Evolutionary conservation across 768 basidiomycete species (phyloP).

Genomic region (Phlegmacium glaucopus): DNA sequence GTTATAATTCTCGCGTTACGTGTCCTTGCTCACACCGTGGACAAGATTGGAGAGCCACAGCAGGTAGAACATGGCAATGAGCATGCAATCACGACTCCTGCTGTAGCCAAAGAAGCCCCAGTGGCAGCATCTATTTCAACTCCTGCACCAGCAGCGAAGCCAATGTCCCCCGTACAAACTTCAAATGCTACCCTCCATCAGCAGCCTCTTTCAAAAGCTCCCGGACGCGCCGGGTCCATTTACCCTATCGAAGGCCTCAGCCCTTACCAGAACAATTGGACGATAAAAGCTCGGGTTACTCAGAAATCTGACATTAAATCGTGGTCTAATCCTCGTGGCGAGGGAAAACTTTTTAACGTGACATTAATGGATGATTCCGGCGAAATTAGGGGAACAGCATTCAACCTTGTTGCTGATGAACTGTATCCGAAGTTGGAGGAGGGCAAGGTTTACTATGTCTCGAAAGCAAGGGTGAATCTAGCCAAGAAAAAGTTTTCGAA

Average conservation of each 20-base stretch:
- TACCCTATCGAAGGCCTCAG: slow-evolving; percentile 92
- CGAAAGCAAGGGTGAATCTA: slow-evolving; percentile 87
- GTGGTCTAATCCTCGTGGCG: slow-evolving; percentile 89
- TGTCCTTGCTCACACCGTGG: slow-evolving; percentile 46
- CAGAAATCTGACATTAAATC: slow-evolving; percentile 85
- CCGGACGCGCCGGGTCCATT: slow-evolving; percentile 31
- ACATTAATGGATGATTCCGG: slow-evolving; percentile 95
- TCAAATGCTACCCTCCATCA: slow-evolving; percentile 16
- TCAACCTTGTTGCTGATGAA: slow-evolving; percentile 81
- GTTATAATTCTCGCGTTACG: slow-evolving; percentile 74
- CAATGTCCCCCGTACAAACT: slow-evolving; percentile 8
- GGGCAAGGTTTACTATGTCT: slow-evolving; percentile 89
- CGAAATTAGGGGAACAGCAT: slow-evolving; percentile 87
- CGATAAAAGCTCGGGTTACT: slow-evolving; percentile 91
- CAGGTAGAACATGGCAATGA: slow-evolving; percentile 26
- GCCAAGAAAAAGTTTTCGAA: slow-evolving; percentile 97
- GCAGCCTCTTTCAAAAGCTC: slow-evolving; percentile 14
- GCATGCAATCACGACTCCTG: slow-evolving; percentile 24
- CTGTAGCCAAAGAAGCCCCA: slow-evolving; percentile 12
- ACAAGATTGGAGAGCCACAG: slow-evolving; percentile 72
- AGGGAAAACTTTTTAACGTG: slow-evolving; percentile 92
- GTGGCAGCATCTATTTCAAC: slow-evolving; percentile 22
- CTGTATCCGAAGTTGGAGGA: slow-evolving; percentile 85
- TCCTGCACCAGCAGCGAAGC: slow-evolving; percentile 11
- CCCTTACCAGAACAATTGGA: slow-evolving; percentile 99